These are phyloP conservation scores for Endoconidiophora laricicola DNA, from an alignment of 2,329 filamentous ascomycete species.

Conservation along the genomic window DNA sequence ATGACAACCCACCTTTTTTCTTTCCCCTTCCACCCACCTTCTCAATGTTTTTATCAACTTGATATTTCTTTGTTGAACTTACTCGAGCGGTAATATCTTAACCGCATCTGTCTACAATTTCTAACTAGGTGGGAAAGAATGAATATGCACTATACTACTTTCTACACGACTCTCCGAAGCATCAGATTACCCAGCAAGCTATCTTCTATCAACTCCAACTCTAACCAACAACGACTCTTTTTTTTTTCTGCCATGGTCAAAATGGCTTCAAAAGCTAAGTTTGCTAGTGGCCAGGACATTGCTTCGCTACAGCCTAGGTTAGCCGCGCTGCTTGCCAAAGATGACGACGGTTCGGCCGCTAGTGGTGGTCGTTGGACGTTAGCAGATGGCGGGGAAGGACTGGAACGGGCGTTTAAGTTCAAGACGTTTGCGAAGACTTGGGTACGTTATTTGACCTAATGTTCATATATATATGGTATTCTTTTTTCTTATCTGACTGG, in stretches of 20 bases:
- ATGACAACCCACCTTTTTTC: too few relatives aligned
- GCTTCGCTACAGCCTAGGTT: conserved; percentile 26
- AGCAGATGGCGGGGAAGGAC: conserved; percentile 31
- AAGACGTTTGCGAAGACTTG: conserved; percentile 50
- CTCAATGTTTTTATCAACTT: too few relatives aligned
- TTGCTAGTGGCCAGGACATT: conserved; percentile 30
- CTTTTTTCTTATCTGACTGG: too few relatives aligned
- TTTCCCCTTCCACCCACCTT: too few relatives aligned
- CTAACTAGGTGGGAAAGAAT: neutral
- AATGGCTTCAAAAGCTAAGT: conserved; percentile 15
- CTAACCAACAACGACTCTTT: neutral
- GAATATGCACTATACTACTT: too few relatives aligned
- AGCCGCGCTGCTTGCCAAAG: conserved; percentile 15
- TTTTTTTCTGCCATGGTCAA: neutral
- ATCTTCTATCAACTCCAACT: too few relatives aligned
- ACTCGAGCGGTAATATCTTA: too few relatives aligned
- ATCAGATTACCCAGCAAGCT: too few relatives aligned
- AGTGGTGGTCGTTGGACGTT: conserved; percentile 30
- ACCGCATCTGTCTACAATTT: neutral
- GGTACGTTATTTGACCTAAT: conserved; percentile 22
- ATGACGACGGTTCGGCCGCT: conserved; percentile 17
- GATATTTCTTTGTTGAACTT: too few relatives aligned
- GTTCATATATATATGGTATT: too few relatives aligned
- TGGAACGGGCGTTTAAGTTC: conserved; percentile 46
- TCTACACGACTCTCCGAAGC: too few relatives aligned